Evolutionary conservation across 2,329 filamentous ascomycete species (phyloP).

Genomic region (Stemphylium beticola): DNA sequence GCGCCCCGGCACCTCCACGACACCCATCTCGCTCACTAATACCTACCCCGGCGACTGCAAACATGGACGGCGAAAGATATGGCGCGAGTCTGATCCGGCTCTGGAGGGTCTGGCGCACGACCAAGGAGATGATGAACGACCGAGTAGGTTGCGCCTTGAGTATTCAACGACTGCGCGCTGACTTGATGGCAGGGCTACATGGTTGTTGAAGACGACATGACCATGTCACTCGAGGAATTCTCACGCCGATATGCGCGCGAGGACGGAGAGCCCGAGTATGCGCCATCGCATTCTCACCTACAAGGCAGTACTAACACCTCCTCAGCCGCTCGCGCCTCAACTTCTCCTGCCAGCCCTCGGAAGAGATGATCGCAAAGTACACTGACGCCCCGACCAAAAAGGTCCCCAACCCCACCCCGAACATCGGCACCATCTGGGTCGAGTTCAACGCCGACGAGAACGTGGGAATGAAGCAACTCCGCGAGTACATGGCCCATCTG

Average conservation of each 20-base stretch:
- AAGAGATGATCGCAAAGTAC: slow-evolving; percentile 84
- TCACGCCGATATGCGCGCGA: slow-evolving; percentile 71
- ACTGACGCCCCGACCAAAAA: slow-evolving; percentile 71
- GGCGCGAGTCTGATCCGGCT: slow-evolving; percentile 62
- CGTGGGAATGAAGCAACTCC: slow-evolving; percentile 91
- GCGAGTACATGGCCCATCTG: slow-evolving; percentile 84
- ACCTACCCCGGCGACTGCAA: slow-evolving; percentile 14
- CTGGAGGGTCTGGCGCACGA: slow-evolving; percentile 93
- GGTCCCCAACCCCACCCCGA: slow-evolving; percentile 72
- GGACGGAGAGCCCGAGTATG: slow-evolving; percentile 79
- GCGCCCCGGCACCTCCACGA: slow-evolving; percentile 15
- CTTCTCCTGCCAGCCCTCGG: slow-evolving; percentile 85
- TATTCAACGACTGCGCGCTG: slow-evolving; percentile 24
- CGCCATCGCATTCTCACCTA: slow-evolving; percentile 8
- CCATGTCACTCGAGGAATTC: slow-evolving; percentile 85
- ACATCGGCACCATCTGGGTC: slow-evolving; percentile 88
- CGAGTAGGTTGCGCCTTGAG: slow-evolving; percentile 65
- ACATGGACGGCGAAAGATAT: slow-evolving; percentile 40
- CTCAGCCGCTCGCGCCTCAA: slow-evolving; percentile 80
- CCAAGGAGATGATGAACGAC: slow-evolving; percentile 93
- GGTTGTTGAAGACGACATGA: slow-evolving; percentile 85
- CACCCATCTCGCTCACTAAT: slow-evolving; percentile 13
- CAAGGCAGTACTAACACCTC: slow-evolving; percentile 2
- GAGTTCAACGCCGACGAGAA: slow-evolving; percentile 84
- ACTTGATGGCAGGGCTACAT: slow-evolving; percentile 77